Conservation (phyloP, 306 rosid genomes). For the Castanea sativa region DNA sequence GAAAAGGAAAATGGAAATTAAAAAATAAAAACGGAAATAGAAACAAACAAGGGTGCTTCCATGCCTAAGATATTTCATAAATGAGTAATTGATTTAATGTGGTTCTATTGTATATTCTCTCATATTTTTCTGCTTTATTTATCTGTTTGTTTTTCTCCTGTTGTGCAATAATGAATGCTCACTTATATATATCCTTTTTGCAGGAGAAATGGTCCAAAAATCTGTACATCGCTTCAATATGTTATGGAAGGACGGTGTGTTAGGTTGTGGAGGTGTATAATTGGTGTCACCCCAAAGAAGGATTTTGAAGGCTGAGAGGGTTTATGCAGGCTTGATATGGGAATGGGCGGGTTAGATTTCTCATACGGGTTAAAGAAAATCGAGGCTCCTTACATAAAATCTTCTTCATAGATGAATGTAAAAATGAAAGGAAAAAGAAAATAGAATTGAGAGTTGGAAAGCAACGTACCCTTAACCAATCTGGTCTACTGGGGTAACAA, state of each 20-base stretch:
- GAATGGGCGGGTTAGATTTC: conserved; percentile 34
- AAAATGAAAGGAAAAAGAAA: conserved; percentile 18
- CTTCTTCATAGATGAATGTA: conserved; percentile 26
- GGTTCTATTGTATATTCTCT: not conserved
- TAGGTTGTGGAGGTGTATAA: conserved; percentile 43
- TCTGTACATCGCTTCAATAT: conserved; percentile 89
- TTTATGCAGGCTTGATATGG: conserved; percentile 15
- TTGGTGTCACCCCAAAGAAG: conserved; percentile 28
- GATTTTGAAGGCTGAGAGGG: conserved; percentile 25
- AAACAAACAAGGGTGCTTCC: too few species aligned
- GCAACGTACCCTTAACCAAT: conserved; percentile 30
- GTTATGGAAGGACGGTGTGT: conserved; percentile 91
- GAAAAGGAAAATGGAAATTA: too few species aligned
- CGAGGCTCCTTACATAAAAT: conserved; percentile 17
- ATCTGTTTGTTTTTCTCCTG: not conserved
- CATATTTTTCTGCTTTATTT: not conserved
- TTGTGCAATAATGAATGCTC: conserved; percentile 1
- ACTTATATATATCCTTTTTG: conserved; percentile 18
- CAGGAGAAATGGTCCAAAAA: conserved; percentile 96
- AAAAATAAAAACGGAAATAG: too few species aligned
- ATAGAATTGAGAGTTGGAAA: conserved; percentile 19
- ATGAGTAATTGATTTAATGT: too few species aligned
- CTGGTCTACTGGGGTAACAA: conserved; percentile 30
- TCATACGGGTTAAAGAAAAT: conserved; percentile 14
- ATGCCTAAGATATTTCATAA: too few species aligned